Conservation (phyloP, 371 early-diverging fungal species). For the Entomophthora muscae region DNA sequence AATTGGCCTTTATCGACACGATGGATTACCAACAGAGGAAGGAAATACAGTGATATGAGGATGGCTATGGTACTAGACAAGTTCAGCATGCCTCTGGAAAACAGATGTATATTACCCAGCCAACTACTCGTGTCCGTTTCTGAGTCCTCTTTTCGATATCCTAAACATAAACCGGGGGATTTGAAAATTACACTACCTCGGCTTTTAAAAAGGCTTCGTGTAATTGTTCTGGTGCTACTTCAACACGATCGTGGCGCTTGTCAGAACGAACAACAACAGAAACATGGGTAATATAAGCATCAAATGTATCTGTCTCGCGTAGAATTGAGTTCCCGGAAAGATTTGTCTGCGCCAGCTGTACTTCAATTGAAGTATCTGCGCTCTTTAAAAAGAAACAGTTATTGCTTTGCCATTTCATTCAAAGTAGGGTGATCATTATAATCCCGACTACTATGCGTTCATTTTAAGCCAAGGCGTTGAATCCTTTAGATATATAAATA, state of each 20-base stretch:
- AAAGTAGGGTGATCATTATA: no score
- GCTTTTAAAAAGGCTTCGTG: conserved; percentile 2
- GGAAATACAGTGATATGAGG: conserved; percentile 6
- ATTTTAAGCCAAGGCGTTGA: no score
- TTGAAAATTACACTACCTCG: background rate
- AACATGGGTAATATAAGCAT: background rate
- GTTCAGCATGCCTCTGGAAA: background rate
- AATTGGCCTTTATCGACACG: background rate
- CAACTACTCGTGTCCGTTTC: background rate
- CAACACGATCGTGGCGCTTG: conserved; percentile 1
- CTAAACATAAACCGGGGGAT: background rate
- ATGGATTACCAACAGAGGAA: background rate
- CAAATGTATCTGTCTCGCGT: no score
- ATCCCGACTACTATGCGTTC: no score
- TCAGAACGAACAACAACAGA: background rate
- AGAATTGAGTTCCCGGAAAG: no score
- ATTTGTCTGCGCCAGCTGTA: no score
- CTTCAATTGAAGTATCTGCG: no score
- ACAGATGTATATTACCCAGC: background rate
- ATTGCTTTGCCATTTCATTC: no score
- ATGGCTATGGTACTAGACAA: background rate
- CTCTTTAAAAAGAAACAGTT: no score
- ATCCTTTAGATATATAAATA: no score
- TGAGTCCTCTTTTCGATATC: background rate
- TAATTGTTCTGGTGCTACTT: background rate